Percentiles rank a stretch among this genome's conserved stretches.
Evolutionary conservation across 2,329 filamentous ascomycete genomes (phyloP).

Genomic region (Fusarium sp.): DNA sequence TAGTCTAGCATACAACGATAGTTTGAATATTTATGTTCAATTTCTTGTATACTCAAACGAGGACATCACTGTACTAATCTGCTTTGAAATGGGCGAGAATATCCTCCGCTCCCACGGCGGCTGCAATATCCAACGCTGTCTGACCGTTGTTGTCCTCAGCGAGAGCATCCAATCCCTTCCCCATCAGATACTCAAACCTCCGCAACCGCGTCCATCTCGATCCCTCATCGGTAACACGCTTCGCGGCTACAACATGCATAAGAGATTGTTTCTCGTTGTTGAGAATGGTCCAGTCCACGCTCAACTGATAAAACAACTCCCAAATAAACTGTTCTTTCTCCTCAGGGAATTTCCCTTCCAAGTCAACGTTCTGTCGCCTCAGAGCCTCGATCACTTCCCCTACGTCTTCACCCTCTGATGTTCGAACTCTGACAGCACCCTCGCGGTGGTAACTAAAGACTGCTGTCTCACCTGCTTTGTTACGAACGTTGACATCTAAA

Average conservation of each 20-base stretch:
- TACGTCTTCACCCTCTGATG: not conserved
- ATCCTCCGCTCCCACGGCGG: accelerated
- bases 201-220: not conserved
- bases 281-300: not conserved
- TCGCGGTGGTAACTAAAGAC: not conserved
- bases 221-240: accelerated
- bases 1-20: too few species aligned
- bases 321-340: not conserved
- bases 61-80: not conserved
- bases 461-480: not conserved
- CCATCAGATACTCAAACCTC: not conserved
- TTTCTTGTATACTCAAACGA: too few species aligned
- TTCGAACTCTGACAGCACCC: not conserved
- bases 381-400: too few species aligned
- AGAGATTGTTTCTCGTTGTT: not conserved
- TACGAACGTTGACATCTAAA: not conserved
- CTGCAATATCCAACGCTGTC: not conserved
- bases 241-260: not conserved
- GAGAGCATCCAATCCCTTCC: not conserved
- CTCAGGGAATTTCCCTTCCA: too few species aligned
- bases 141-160: not conserved
- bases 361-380: too few species aligned
- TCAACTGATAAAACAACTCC: not conserved
- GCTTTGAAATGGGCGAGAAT: not conserved
- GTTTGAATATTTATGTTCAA: too few species aligned